A percentile compares a stretch with the other conserved stretches of the same genome.
These are phyloP conservation scores for Fraxinus xanthoxyloides DNA, from an alignment of 305 asterid genomes.

Conservation along the genomic window DNA sequence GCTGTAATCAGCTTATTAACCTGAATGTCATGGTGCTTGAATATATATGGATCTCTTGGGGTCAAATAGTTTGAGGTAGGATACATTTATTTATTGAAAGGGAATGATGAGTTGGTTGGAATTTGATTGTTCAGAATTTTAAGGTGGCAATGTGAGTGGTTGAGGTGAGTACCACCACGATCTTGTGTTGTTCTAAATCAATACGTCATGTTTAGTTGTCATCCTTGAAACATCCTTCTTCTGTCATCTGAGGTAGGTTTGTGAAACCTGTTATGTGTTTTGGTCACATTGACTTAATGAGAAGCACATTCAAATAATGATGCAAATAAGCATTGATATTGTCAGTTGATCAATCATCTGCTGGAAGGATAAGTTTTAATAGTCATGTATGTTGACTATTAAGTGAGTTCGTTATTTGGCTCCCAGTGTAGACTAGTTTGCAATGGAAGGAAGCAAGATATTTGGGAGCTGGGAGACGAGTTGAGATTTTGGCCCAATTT, in stretches of 20 bases:
- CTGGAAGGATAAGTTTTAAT: background rate
- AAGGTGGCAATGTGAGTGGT: background rate
- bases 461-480: background rate
- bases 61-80: background rate
- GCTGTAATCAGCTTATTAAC: background rate
- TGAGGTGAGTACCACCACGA: background rate
- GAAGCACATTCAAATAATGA: background rate
- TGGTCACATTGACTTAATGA: background rate
- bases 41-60: background rate
- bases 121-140: background rate
- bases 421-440: background rate
- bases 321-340: background rate
- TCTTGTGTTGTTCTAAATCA: background rate
- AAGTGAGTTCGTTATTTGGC: background rate
- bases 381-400: background rate
- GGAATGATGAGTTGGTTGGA: background rate
- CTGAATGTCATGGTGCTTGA: background rate
- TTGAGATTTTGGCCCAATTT: background rate
- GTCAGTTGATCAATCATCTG: background rate
- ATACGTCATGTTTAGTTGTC: background rate
- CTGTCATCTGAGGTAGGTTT: background rate
- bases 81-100: background rate
- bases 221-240: background rate
- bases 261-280: background rate
- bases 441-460: background rate